phyloP scores from a whole-genome alignment of 2,329 filamentous ascomycete species.

The Pyrenophora seminiperda region DNA sequence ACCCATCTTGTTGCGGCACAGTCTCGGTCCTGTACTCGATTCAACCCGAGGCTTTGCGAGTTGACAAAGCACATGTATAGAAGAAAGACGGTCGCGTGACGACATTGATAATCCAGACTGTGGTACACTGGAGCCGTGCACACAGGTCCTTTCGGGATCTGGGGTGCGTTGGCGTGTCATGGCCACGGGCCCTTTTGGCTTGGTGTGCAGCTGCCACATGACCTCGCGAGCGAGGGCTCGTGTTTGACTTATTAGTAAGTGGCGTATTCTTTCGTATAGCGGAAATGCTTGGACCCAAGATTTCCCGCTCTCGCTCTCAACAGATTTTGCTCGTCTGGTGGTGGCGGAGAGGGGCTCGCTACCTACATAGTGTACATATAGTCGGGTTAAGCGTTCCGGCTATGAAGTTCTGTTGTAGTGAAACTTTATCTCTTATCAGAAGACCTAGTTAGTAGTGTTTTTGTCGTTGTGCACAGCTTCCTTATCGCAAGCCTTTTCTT shows the following conservation, averaged over 20 bases:
- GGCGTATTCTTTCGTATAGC: constrained; percentile 11
- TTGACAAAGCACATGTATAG: background rate
- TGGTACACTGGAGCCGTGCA: background rate
- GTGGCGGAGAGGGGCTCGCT: background rate
- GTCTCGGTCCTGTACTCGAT: background rate
- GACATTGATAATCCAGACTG: background rate
- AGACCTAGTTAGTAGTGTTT: no score
- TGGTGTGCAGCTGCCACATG: constrained; percentile 10
- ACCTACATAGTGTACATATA: background rate
- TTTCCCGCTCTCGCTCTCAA: constrained; percentile 20
- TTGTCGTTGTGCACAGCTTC: no score
- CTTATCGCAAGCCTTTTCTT: no score
- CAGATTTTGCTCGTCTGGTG: background rate
- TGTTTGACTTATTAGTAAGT: constrained; percentile 5
- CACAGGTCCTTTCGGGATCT: constrained; percentile 3
- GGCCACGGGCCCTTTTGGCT: constrained; percentile 3
- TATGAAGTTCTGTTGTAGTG: no score
- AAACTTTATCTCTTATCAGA: no score
- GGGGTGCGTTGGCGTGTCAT: constrained; percentile 21
- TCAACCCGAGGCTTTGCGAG: background rate
- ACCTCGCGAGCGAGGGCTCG: background rate
- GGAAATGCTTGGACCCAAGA: constrained; percentile 32
- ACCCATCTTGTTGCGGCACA: background rate
- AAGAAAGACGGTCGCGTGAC: background rate
- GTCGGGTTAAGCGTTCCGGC: background rate